Evolutionary conservation across 768 basidiomycete genomes (phyloP).

Genomic region (Suillus subluteus): DNA sequence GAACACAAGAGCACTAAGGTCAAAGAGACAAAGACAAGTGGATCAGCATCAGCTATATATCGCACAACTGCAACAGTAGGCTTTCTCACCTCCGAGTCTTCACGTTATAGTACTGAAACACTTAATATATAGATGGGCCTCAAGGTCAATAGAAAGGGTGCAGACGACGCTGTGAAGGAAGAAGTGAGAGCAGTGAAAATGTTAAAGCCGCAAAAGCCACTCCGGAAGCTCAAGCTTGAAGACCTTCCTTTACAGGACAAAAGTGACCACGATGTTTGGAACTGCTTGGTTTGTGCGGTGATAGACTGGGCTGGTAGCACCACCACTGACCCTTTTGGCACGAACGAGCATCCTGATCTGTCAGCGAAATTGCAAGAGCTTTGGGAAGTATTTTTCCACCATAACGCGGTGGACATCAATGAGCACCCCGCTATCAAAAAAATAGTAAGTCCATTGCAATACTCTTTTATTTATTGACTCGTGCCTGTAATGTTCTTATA

Average conservation of each 20-base stretch:
- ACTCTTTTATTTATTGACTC: no score
- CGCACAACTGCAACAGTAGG: background rate
- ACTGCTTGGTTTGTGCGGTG: background rate
- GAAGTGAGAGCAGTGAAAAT: background rate
- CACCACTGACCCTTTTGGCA: conserved; percentile 5
- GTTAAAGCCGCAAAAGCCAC: conserved; percentile 1
- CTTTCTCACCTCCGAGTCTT: no score
- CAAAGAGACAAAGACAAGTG: background rate
- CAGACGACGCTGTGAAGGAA: background rate
- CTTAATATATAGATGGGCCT: background rate
- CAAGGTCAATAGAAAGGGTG: conserved; percentile 4
- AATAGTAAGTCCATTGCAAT: background rate
- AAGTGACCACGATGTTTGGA: background rate
- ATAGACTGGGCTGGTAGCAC: conserved; percentile 7
- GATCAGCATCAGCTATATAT: conserved; percentile 3
- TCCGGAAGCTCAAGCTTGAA: background rate
- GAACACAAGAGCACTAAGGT: background rate
- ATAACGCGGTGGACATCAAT: background rate
- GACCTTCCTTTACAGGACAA: conserved; percentile 8
- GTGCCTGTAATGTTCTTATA: no score
- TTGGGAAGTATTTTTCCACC: background rate
- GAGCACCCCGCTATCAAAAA: background rate
- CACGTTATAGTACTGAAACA: no score
- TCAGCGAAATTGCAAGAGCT: background rate
- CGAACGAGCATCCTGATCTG: background rate